Percentiles rank a stretch among this genome's conserved stretches.
These are phyloP conservation scores for Quercus engelmannii DNA, from an alignment of 306 rosid genomes.

Conservation along the genomic window DNA sequence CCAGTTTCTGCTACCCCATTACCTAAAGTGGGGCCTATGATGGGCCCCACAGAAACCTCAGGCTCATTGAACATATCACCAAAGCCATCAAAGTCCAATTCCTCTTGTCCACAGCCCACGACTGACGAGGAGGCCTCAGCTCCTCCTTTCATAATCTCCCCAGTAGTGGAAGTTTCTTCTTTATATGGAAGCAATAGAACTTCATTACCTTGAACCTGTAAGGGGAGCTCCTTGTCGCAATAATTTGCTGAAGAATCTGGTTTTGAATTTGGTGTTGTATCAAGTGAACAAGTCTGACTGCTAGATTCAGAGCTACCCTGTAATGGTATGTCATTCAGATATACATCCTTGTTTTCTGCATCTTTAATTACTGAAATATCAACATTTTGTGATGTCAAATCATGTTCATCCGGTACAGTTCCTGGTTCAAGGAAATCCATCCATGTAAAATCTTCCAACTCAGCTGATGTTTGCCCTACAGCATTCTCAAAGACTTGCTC, in stretches of 20 bases:
- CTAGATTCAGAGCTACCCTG: conserved; percentile 42
- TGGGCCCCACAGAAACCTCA: conserved; percentile 65
- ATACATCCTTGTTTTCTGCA: conserved; percentile 29
- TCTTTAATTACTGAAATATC: conserved; percentile 37
- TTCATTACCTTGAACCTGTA: conserved; percentile 69
- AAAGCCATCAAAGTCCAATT: conserved; percentile 63
- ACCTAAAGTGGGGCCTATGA: conserved; percentile 52
- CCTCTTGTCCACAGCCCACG: conserved; percentile 57
- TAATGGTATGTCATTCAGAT: conserved; percentile 25
- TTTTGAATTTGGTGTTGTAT: conserved; percentile 28
- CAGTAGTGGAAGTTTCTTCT: conserved; percentile 48
- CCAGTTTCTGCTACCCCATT: conserved; percentile 50
- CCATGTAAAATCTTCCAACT: conserved; percentile 54
- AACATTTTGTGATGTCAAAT: conserved; percentile 32
- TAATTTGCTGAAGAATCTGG: conserved; percentile 43
- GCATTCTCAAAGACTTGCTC: conserved; percentile 42
- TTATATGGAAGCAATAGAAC: conserved; percentile 75
- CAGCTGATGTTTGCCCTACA: conserved; percentile 36
- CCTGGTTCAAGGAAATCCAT: conserved; percentile 71
- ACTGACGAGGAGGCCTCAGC: conserved; percentile 59
- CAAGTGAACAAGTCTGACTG: conserved; percentile 23
- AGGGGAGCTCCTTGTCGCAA: conserved; percentile 70
- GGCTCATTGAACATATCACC: conserved; percentile 88
- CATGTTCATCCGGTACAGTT: conserved; percentile 26
- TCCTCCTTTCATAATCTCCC: conserved; percentile 40